A percentile compares a stretch with the other conserved stretches of the same genome.
Evolutionary conservation across 1,284 basidiomycete genomes (phyloP).

Genomic region (Leccinum griseonigrum): DNA sequence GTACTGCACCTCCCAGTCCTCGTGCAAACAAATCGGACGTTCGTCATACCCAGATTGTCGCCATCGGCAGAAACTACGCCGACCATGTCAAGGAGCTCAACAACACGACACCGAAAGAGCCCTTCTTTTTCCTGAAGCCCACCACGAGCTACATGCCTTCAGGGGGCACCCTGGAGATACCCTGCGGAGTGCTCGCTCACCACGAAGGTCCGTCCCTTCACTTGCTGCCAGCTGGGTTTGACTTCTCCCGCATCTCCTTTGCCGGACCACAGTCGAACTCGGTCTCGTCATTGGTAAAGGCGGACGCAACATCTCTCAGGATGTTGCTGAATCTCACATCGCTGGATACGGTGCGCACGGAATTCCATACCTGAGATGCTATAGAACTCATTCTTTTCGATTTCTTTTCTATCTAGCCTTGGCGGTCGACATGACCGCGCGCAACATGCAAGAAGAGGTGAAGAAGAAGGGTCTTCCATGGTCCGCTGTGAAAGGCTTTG

Average conservation of each 20-base stretch:
- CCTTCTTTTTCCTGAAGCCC: conserved; percentile 98
- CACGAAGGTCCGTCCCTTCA: conserved; percentile 72
- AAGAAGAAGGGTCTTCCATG: conserved; percentile 94
- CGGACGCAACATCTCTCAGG: conserved; percentile 78
- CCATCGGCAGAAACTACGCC: conserved; percentile 83
- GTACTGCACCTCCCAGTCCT: neutral
- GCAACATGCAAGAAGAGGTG: conserved; percentile 92
- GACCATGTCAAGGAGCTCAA: conserved; percentile 92
- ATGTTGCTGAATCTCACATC: conserved; percentile 74
- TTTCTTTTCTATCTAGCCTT: conserved; percentile 54
- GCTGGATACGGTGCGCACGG: conserved; percentile 81
- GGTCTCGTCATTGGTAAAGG: conserved; percentile 91
- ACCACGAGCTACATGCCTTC: conserved; percentile 85
- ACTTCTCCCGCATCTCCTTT: neutral
- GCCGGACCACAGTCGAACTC: conserved; percentile 74
- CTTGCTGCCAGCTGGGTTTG: neutral
- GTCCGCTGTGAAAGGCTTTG: conserved; percentile 90
- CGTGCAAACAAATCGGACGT: neutral
- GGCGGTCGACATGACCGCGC: conserved; percentile 93
- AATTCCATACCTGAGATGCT: neutral
- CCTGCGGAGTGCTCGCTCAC: conserved; percentile 80
- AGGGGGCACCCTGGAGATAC: conserved; percentile 83
- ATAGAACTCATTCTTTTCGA: conserved; percentile 2
- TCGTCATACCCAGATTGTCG: conserved; percentile 64
- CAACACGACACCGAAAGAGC: conserved; percentile 89